Base-by-base conservation (phyloP, 495 filamentous ascomycete species). In the Lophiotrema nucula region DNA sequence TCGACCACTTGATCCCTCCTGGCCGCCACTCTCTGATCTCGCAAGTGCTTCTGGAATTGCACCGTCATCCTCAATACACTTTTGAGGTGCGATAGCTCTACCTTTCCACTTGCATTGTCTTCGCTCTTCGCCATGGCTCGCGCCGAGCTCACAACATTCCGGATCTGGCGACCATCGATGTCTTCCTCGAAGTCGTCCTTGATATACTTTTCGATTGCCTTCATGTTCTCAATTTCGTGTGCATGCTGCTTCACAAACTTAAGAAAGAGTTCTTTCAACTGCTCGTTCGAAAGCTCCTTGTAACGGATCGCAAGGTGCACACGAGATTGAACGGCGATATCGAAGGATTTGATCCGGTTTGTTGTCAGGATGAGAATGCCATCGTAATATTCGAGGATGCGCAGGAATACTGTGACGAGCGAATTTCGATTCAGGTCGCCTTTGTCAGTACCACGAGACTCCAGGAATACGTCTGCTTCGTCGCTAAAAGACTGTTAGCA, bases 331-430 rank as follows among this genome's bases (percentile, higher is more conserved):
- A 57, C 54, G 28, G 54, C 54, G 19, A 49, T 57, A 45, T 57
- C 54, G 45, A 57, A 57, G 10, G 19, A n/a, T 27, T 33, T 46
- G 33, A 57, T 46, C 16, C 54, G 54, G 42, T 57, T 57, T 3
- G 54, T 57, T 3, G 54, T 57, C 4, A 57, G 24, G 43, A 57
- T 41, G 11, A 57, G 43, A 3, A 57, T 57, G 44, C 54, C 45
- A 13, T 19, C 19, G 54, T 49, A 57, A 23, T 57, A 57, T 33
- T 57, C 54, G 1, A 57, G 33, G 15, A 57, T 35, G 23, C 42
- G 42, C 3, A 57, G 54, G 22, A 57, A 26, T 4, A 57, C 35
- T 42, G 49, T 21, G 18, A 53, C 49, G 4, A 53, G n/a, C 8
- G 49, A 10, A 22, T 53, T 53, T 10, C 49, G n/a, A 8, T 23